A percentile compares a stretch with the other conserved stretches of the same genome.
These are phyloP conservation scores for Papiliotrema flavescens DNA, from an alignment of 1,284 basidiomycete genomes.

Conservation along the genomic window DNA sequence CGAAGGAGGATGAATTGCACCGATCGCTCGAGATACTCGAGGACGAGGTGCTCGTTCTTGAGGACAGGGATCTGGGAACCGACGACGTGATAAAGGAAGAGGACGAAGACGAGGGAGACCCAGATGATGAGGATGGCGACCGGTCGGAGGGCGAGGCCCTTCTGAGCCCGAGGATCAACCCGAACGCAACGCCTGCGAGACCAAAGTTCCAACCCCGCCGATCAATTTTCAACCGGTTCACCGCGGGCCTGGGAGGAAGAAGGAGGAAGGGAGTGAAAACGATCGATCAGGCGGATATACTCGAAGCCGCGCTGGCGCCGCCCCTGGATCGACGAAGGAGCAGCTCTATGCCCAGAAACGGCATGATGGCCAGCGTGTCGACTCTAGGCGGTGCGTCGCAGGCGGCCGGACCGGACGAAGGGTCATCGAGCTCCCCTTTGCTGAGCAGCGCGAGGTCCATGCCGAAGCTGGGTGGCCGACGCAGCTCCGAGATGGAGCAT, in stretches of 20 bases:
- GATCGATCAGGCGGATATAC: constrained; percentile 38
- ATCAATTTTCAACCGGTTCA: constrained; percentile 21
- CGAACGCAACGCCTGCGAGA: constrained; percentile 9
- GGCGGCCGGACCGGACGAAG: not conserved
- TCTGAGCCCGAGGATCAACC: constrained; percentile 14
- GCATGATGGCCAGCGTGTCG: constrained; percentile 1
- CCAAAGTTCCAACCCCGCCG: constrained; percentile 14
- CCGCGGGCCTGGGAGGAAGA: constrained; percentile 10
- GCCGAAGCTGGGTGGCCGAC: constrained; percentile 12
- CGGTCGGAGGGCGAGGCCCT: constrained; percentile 20
- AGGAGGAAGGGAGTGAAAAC: constrained; percentile 12
- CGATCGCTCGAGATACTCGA: constrained; percentile 64
- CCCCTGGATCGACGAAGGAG: constrained; percentile 15
- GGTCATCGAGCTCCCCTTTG: not conserved
- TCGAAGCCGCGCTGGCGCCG: constrained; percentile 39
- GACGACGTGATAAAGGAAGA: constrained; percentile 54
- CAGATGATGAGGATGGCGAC: constrained; percentile 54
- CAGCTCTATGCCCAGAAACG: not conserved
- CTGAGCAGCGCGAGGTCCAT: constrained; percentile 1
- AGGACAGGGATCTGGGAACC: constrained; percentile 58
- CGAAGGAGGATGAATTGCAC: constrained; percentile 68
- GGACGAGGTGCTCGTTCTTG: constrained; percentile 62
- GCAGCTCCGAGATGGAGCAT: constrained; percentile 26
- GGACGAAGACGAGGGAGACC: constrained; percentile 60
- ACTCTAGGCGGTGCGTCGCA: not conserved